A percentile compares a stretch with the other conserved stretches of the same genome.
Conservation (phyloP, 331 rosid genomes). For the Dryas integrifolia region DNA sequence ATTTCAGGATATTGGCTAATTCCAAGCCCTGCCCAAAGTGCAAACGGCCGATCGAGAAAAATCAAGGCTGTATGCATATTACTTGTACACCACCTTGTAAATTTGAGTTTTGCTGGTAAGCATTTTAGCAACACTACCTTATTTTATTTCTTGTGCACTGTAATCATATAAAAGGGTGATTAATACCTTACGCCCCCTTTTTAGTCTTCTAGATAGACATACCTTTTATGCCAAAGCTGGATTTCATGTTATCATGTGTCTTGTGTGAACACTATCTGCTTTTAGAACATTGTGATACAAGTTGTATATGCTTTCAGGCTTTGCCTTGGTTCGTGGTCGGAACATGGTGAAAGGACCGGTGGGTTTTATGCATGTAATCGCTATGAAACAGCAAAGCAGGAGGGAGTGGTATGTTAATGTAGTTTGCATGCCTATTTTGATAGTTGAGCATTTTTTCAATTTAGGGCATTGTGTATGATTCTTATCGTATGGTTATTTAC, state of each 20-base stretch:
- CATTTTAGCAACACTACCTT: background rate
- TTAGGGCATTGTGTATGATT: background rate
- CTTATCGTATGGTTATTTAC: conserved; percentile 4
- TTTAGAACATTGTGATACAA: background rate
- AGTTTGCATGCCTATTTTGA: background rate
- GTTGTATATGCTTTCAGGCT: conserved; percentile 32
- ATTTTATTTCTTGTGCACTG: background rate
- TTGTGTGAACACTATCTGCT: conserved; percentile 3
- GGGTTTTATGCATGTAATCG: conserved; percentile 46
- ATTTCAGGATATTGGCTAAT: conserved; percentile 56
- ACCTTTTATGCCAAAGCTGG: conserved; percentile 7
- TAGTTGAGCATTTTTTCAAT: background rate
- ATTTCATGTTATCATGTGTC: background rate
- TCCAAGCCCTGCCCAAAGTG: conserved; percentile 67
- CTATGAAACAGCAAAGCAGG: conserved; percentile 53
- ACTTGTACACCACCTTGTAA: conserved; percentile 57
- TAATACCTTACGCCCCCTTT: background rate
- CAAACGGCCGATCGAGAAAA: conserved; percentile 54
- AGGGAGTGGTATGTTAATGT: conserved; percentile 42
- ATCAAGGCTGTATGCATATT: conserved; percentile 50
- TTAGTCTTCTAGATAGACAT: background rate
- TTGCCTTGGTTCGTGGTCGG: conserved; percentile 46
- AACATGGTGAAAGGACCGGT: conserved; percentile 49
- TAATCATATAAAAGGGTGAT: background rate
- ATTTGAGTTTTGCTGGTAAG: conserved; percentile 66